A percentile compares a stretch with the other conserved stretches of the same genome.
These are phyloP conservation scores for Metschnikowia anglica DNA, from an alignment of 805 yeast genomes.

Conservation along the genomic window DNA sequence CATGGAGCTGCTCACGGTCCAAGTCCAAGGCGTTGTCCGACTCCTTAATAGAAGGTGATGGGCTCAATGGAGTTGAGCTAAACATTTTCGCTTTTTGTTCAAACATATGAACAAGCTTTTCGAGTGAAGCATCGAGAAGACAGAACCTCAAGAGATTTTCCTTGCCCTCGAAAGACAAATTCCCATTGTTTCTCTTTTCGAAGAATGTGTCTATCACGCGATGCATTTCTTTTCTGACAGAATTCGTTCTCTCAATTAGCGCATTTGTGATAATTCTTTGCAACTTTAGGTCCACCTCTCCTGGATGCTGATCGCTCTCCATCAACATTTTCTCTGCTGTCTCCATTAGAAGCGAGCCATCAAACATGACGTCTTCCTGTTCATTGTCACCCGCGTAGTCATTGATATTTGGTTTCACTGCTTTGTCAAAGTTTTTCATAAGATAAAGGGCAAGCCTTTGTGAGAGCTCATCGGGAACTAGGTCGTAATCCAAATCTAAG, in stretches of 20 bases:
- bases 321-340: conserved; percentile 67
- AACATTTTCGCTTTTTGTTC: conserved; percentile 38
- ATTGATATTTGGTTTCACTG: conserved; percentile 29
- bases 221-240: conserved; percentile 52
- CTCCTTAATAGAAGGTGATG: conserved; percentile 15
- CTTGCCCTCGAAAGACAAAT: conserved; percentile 52
- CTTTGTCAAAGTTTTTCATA: conserved; percentile 56
- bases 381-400: conserved; percentile 23
- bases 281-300: conserved; percentile 36
- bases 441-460: conserved; percentile 56
- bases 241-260: conserved; percentile 49
- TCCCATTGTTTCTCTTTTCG: conserved; percentile 44
- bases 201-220: conserved; percentile 51
- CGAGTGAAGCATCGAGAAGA: conserved; percentile 53
- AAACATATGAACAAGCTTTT: conserved; percentile 51
- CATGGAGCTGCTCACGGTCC: conserved; percentile 41
- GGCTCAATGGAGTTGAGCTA: conserved; percentile 21
- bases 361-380: conserved; percentile 69
- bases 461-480: conserved; percentile 49
- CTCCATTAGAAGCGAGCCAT: conserved; percentile 71
- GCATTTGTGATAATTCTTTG: conserved; percentile 50
- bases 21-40: neutral
- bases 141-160: conserved; percentile 54
- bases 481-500: conserved; percentile 54
- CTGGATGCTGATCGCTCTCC: conserved; percentile 20